Percentiles rank a stretch among this genome's conserved stretches.
Evolutionary conservation across 345 rosid genomes (phyloP).

Genomic region (Brassica nigra): DNA sequence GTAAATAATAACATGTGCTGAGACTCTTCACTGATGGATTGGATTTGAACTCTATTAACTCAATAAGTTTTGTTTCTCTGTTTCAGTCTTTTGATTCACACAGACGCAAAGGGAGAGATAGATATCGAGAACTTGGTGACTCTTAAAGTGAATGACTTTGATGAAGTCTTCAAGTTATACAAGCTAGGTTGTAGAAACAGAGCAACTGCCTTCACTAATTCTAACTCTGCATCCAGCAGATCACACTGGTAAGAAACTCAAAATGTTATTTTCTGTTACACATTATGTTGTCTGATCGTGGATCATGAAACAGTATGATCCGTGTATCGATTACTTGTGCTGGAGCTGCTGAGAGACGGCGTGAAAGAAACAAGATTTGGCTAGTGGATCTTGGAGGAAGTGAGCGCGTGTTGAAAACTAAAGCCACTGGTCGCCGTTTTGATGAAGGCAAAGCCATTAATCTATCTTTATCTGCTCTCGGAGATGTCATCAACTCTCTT

Average conservation of each 20-base stretch:
- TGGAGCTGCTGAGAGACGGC: conserved; percentile 62
- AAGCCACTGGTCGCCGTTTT: conserved; percentile 75
- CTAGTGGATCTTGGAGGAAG: conserved; percentile 85
- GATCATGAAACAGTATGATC: conserved; percentile 57
- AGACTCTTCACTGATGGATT: conserved; percentile 5
- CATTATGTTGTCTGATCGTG: conserved; percentile 6
- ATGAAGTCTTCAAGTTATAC: conserved; percentile 70
- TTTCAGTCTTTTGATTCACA: conserved; percentile 69
- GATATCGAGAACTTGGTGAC: conserved; percentile 69
- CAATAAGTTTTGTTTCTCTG: not conserved
- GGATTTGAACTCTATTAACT: not conserved
- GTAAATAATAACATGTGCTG: conserved; percentile 39
- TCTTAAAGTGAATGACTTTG: conserved; percentile 55
- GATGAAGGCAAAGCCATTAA: conserved; percentile 94
- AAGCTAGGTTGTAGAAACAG: conserved; percentile 71
- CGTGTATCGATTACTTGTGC: conserved; percentile 61
- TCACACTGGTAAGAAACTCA: conserved; percentile 70
- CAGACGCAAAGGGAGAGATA: conserved; percentile 58
- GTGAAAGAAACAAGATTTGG: conserved; percentile 71
- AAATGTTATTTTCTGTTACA: not conserved
- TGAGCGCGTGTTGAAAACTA: conserved; percentile 81
- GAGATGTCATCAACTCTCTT: conserved; percentile 76
- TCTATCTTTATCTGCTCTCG: conserved; percentile 79
- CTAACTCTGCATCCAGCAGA: conserved; percentile 72
- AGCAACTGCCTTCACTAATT: conserved; percentile 77